Evolutionary conservation across 306 rosid species (phyloP).

Genomic region (Acacia melanoxylon): DNA sequence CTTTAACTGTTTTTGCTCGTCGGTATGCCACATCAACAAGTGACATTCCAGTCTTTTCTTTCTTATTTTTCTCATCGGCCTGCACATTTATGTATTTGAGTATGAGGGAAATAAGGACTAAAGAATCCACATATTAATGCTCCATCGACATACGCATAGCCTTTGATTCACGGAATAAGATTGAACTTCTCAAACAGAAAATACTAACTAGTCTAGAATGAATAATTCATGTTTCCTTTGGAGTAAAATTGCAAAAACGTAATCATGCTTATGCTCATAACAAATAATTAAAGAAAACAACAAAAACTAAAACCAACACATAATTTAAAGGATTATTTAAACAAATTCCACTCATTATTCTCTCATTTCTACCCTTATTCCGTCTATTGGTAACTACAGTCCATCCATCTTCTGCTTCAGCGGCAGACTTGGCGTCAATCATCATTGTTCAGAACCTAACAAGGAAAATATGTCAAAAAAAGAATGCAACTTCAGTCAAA

Average conservation of each 20-base stretch:
- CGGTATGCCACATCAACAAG: constrained; percentile 87
- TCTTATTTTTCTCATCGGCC: constrained; percentile 54
- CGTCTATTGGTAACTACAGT: neutral
- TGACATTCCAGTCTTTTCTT: constrained; percentile 67
- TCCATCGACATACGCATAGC: too few relatives aligned
- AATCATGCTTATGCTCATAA: neutral
- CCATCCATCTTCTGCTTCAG: constrained; percentile 21
- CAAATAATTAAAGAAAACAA: neutral
- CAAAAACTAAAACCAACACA: neutral
- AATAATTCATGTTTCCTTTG: neutral
- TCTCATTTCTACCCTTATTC: too few relatives aligned
- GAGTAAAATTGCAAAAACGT: neutral
- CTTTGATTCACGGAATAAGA: too few relatives aligned
- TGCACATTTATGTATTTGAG: constrained; percentile 38
- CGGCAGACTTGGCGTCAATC: constrained; percentile 36
- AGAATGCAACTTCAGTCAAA: neutral
- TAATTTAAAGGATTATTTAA: neutral
- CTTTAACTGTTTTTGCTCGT: constrained; percentile 92
- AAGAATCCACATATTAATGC: neutral
- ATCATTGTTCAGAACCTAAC: constrained; percentile 24
- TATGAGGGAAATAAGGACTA: constrained; percentile 15
- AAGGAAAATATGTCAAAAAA: neutral
- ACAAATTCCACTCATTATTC: neutral
- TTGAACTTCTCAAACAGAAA: too few relatives aligned
- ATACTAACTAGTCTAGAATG: too few relatives aligned